A percentile compares a stretch with the other conserved stretches of the same genome.
phyloP scores from a whole-genome alignment of 2,329 filamentous ascomycete genomes.

The Talaromyces sp. region DNA sequence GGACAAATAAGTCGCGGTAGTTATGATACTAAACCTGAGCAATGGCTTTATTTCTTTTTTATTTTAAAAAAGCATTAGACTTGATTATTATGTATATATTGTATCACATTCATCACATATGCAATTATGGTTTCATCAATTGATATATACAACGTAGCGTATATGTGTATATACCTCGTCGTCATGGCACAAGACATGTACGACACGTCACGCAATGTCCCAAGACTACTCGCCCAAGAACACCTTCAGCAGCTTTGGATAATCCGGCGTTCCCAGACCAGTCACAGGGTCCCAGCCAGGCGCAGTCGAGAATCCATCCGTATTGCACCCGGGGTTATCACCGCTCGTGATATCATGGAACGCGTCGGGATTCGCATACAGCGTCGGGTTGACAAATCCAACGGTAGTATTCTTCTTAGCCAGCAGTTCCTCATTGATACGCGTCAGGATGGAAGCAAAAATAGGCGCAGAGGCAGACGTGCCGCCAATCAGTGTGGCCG shows the following conservation, averaged over 20 bases:
- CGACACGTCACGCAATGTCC: background rate
- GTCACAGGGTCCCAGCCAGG: conserved; percentile 28
- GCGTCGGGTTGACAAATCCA: conserved; percentile 58
- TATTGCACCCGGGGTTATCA: conserved; percentile 26
- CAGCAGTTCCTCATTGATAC: conserved; percentile 59
- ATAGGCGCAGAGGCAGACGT: conserved; percentile 51
- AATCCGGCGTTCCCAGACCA: conserved; percentile 29
- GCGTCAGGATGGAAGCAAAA: conserved; percentile 54
- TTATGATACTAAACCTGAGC: no score
- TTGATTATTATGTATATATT: background rate
- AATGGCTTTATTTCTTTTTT: no score
- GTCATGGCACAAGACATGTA: background rate
- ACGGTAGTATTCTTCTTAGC: conserved; percentile 44
- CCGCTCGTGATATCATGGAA: conserved; percentile 29
- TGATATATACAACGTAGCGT: background rate
- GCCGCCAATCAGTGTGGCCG: conserved; percentile 21
- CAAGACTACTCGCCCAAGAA: conserved; percentile 21
- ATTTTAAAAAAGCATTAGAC: no score
- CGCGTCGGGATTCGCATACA: conserved; percentile 42
- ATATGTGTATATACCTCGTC: background rate
- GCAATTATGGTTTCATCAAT: background rate
- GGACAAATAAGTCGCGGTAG: no score
- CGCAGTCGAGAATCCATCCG: conserved; percentile 20
- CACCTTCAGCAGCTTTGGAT: conserved; percentile 25
- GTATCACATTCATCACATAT: background rate